phyloP scores from a whole-genome alignment of 805 yeast species.

The Pichia insulana region DNA sequence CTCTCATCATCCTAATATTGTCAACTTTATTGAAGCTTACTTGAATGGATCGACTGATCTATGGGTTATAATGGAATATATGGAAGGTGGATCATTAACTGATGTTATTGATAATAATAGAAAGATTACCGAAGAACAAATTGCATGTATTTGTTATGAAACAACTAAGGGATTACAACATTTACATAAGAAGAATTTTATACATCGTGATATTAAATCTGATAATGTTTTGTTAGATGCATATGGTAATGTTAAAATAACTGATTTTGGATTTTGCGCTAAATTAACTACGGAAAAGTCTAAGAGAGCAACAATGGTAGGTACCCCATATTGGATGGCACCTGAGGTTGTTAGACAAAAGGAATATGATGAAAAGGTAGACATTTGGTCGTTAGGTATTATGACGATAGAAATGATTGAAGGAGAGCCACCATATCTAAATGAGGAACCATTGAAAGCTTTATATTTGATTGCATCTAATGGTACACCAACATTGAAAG shows the following conservation, averaged over 20 bases:
- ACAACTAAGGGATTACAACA: constrained; percentile 87
- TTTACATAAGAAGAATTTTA: constrained; percentile 84
- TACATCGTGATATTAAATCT: constrained; percentile 94
- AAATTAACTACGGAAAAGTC: constrained; percentile 73
- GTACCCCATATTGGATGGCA: constrained; percentile 99
- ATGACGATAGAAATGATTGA: constrained; percentile 99
- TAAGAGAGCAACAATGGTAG: constrained; percentile 96
- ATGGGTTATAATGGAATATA: constrained; percentile 99
- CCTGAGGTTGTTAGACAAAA: constrained; percentile 95
- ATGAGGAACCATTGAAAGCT: constrained; percentile 92
- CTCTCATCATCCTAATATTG: constrained; percentile 89
- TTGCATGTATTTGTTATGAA: constrained; percentile 84
- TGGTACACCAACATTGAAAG: constrained; percentile 90
- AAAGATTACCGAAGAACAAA: constrained; percentile 74
- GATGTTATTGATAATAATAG: constrained; percentile 91
- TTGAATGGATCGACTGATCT: constrained; percentile 69
- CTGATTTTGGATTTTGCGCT: constrained; percentile 96
- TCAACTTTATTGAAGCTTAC: constrained; percentile 87
- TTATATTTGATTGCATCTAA: constrained; percentile 90
- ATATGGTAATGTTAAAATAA: constrained; percentile 80
- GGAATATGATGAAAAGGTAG: constrained; percentile 95
- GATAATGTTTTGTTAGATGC: constrained; percentile 85
- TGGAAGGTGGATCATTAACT: constrained; percentile 98
- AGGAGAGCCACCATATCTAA: constrained; percentile 96
- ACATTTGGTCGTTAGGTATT: constrained; percentile 95